A percentile compares a stretch with the other conserved stretches of the same genome.
Conservation (phyloP, 192 early-diverging fungal species). For the Diversispora eburnea region DNA sequence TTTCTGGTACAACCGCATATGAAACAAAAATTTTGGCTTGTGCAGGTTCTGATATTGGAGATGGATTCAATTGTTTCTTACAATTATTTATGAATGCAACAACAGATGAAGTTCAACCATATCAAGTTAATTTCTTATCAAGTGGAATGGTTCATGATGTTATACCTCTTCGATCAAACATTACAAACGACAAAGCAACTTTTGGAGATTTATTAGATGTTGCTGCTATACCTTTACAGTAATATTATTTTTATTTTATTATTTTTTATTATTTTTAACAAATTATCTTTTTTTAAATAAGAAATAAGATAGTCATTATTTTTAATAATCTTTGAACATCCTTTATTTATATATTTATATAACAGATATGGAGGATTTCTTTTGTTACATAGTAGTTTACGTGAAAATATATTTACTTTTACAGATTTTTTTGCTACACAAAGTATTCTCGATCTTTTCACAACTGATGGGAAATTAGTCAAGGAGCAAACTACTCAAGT, state of each 20-base stretch:
- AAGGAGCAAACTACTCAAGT: background rate
- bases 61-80: conserved; percentile 6
- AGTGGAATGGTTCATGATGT: conserved; percentile 10
- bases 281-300: background rate
- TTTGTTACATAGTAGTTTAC: background rate
- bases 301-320: too few relatives aligned
- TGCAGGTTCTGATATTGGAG: background rate
- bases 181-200: background rate
- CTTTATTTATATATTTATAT: background rate
- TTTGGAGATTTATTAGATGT: background rate
- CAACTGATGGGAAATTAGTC: background rate
- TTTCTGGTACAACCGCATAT: background rate
- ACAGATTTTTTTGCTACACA: background rate
- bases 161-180: background rate
- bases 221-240: background rate
- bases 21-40: conserved; percentile 14
- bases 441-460: background rate
- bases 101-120: background rate
- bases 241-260: background rate
- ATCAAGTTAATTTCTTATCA: conserved; percentile 9
- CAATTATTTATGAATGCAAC: background rate
- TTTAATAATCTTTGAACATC: background rate
- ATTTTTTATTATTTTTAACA: background rate
- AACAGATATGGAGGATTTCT: conserved; percentile 2
- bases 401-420: background rate